phyloP scores from a whole-genome alignment of 345 rosid genomes.

The Salix koriyanagi region DNA sequence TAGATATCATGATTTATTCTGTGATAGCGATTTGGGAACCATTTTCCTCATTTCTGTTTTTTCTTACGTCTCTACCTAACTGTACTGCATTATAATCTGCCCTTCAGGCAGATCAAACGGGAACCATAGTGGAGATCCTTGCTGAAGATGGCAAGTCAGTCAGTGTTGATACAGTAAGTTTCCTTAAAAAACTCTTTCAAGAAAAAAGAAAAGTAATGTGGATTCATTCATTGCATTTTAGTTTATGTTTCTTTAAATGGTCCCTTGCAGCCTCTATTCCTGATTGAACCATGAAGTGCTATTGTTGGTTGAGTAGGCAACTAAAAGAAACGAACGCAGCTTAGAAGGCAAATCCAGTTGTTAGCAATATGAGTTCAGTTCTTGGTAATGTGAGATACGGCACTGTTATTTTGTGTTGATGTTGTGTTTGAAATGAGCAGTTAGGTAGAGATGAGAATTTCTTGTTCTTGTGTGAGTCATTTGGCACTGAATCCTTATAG shows the following conservation, averaged over 20 bases:
- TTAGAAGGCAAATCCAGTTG: conserved; percentile 12
- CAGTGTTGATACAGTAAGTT: conserved; percentile 62
- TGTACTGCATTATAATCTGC: background rate
- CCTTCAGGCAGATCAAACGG: conserved; percentile 67
- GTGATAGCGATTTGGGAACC: background rate
- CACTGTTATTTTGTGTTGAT: conserved; percentile 21
- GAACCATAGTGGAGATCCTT: conserved; percentile 68
- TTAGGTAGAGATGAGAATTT: conserved; percentile 10
- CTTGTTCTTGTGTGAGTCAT: too few relatives aligned
- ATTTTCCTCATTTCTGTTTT: background rate
- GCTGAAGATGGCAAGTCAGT: conserved; percentile 76
- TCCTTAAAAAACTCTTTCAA: background rate
- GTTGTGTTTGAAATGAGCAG: conserved; percentile 21
- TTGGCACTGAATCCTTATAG: too few relatives aligned
- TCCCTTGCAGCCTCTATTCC: conserved; percentile 60
- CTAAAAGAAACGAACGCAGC: conserved; percentile 4
- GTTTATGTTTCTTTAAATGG: background rate
- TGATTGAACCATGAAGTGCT: conserved; percentile 57
- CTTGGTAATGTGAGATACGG: conserved; percentile 29
- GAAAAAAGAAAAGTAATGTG: background rate
- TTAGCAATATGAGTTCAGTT: conserved; percentile 20
- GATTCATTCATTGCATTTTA: background rate
- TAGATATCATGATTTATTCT: too few relatives aligned
- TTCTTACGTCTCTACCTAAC: background rate
- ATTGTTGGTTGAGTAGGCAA: background rate